These are phyloP conservation scores for Xylaria sp. DNA, from an alignment of 2,329 filamentous ascomycete species.

Conservation along the genomic window DNA sequence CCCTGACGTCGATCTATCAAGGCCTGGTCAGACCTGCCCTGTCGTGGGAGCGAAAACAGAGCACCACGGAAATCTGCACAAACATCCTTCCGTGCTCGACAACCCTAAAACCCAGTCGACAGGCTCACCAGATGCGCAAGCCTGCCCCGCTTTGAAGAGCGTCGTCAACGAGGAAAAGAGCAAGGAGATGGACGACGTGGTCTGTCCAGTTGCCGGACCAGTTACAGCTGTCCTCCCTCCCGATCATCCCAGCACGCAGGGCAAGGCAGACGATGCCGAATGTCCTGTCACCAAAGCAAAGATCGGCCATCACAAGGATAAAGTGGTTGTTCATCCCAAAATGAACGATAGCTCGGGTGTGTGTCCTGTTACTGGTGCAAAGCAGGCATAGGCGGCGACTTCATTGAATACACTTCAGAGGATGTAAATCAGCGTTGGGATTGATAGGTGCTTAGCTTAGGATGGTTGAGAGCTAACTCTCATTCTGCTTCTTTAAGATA, in stretches of 20 bases:
- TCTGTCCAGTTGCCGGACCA: slow-evolving; percentile 57
- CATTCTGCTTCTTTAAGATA: not conserved
- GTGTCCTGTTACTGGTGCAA: slow-evolving; percentile 55
- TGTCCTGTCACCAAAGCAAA: slow-evolving; percentile 58
- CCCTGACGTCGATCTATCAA: slow-evolving; percentile 55
- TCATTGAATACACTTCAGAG: not conserved
- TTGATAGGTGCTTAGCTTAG: not conserved
- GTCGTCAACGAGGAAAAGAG: slow-evolving; percentile 53
- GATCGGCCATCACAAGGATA: slow-evolving; percentile 57
- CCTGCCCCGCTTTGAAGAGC: slow-evolving; percentile 53
- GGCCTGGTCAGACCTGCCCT: slow-evolving; percentile 55
- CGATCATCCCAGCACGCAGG: slow-evolving; percentile 53
- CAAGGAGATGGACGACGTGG: slow-evolving; percentile 55
- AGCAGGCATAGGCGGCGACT: slow-evolving; percentile 22
- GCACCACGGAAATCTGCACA: slow-evolving; percentile 55
- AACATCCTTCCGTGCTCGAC: slow-evolving; percentile 53
- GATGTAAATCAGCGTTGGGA: slow-evolving; percentile 9
- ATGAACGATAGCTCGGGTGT: slow-evolving; percentile 50
- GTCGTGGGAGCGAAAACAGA: slow-evolving; percentile 57
- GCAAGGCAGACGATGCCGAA: slow-evolving; percentile 47
- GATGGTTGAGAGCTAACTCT: not conserved
- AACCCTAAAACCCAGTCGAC: slow-evolving; percentile 40
- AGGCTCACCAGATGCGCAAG: slow-evolving; percentile 51
- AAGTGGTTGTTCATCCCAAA: slow-evolving; percentile 52
- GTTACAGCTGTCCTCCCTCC: slow-evolving; percentile 57